Base-by-base conservation (phyloP, 1,284 basidiomycete species). In the Paramarasmius palmivorus region DNA sequence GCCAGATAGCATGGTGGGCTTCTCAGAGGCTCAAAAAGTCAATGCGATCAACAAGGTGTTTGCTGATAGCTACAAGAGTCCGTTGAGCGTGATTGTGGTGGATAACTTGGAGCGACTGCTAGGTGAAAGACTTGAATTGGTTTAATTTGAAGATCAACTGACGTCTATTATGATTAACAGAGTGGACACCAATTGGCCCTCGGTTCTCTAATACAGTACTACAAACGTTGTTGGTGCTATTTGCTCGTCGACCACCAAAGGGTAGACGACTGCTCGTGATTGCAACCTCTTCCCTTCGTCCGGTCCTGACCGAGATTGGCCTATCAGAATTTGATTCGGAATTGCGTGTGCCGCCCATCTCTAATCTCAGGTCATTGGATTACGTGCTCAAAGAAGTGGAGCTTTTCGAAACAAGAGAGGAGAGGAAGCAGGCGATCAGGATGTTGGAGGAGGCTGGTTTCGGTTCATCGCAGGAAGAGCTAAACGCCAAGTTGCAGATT, bases 111-210 rank as follows among this genome's bases (percentile, higher is more conserved):
- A 98, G 70, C 83, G 95, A 37, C 74, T 97, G 54, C 78, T 97
- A 50, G 93, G 93, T 92, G 52, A 59, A 84, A 69, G 19, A 22
- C 38, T 25, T 19, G 40, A 9, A 26, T 29, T 46, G 57, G 10
- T 3, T 36, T 15, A 14, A 23, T 14, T n/a, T 39, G n/a, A 41
- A 37, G 29, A 19, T 37, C 41, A 42, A 34, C 36, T 47, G 6
- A 4, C 19, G 10, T 26, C 37, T 9, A 35, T 36, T 38, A 12
- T 37, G 40, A 50, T 41, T 19, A 19, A 23, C 49, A 94, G 95
- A 97, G 61, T 99, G 94, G 90, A 95, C 95, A n/a, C 94, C 95
- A 3, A 92, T 99, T 71, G 96, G 96, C 1, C 94, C 92, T 14
- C 82, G 95, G 49, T 99, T 98, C 77, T 97, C 94, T 2, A 99